Evolutionary conservation across 305 asterid genomes (phyloP).

Genomic region (Fraxinus platypoda): DNA sequence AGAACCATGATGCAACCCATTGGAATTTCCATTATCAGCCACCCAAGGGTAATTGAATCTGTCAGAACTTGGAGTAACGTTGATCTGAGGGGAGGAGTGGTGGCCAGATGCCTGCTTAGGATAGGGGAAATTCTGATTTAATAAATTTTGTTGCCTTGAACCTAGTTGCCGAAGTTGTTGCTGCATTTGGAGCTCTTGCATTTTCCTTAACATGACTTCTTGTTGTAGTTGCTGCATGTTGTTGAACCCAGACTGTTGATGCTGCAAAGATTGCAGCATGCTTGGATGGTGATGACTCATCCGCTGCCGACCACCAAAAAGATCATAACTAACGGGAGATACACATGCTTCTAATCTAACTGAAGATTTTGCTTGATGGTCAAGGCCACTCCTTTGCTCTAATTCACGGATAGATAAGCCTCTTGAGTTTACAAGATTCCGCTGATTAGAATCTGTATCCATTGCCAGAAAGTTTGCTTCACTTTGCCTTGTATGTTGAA

Average conservation of each 20-base stretch:
- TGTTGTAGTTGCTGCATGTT: conserved; percentile 83
- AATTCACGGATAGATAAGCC: conserved; percentile 57
- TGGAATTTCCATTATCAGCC: conserved; percentile 52
- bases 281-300: conserved; percentile 66
- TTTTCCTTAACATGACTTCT: conserved; percentile 66
- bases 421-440: conserved; percentile 42
- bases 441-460: conserved; percentile 60
- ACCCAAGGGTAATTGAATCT: conserved; percentile 45
- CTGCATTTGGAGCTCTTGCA: conserved; percentile 90
- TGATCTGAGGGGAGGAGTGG: conserved; percentile 44
- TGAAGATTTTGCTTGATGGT: conserved; percentile 56
- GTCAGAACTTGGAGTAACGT: conserved; percentile 54
- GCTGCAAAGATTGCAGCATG: conserved; percentile 67
- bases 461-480: conserved; percentile 60
- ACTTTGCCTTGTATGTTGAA: conserved; percentile 53
- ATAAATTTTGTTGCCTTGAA: conserved; percentile 47
- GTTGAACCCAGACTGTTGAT: conserved; percentile 63
- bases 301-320: conserved; percentile 84
- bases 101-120: conserved; percentile 54
- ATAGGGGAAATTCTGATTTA: conserved; percentile 47
- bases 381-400: conserved; percentile 56
- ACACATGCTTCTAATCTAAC: conserved; percentile 56
- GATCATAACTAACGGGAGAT: conserved; percentile 65
- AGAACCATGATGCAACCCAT: conserved; percentile 62
- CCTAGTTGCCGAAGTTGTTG: conserved; percentile 68